Percentiles rank a stretch among this genome's conserved stretches.
Conservation (phyloP, 2,329 filamentous ascomycete species). For the Thyridium curvatum region DNA sequence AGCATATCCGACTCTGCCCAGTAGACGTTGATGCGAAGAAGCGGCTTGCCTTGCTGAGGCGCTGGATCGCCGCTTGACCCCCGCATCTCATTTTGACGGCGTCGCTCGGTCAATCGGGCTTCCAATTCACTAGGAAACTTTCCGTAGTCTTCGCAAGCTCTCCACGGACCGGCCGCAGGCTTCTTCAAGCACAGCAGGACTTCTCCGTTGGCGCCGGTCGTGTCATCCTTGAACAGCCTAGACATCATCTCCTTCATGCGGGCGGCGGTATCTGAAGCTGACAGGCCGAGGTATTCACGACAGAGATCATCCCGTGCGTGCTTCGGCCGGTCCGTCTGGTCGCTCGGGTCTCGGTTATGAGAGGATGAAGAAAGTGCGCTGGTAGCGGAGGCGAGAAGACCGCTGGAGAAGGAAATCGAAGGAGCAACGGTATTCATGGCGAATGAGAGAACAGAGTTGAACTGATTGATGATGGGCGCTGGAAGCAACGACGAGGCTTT, state of each 20-base stretch:
- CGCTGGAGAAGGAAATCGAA: background rate
- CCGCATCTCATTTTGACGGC: too few species aligned
- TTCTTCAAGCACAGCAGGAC: conserved; percentile 16
- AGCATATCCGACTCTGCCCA: conserved; percentile 5
- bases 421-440: conserved; percentile 22
- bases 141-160: conserved; percentile 5
- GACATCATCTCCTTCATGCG: conserved; percentile 6
- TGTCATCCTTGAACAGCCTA: conserved; percentile 15
- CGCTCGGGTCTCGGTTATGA: background rate
- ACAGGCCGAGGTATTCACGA: too few species aligned
- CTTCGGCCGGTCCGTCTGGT: conserved; percentile 1
- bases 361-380: conserved; percentile 4
- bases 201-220: conserved; percentile 17
- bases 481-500: conserved; percentile 18
- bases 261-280: background rate
- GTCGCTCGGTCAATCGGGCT: background rate
- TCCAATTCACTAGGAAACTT: conserved; percentile 1
- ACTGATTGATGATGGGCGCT: conserved; percentile 18
- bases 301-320: conserved; percentile 3
- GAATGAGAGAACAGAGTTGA: conserved; percentile 20
- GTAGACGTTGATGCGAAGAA: background rate
- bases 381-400: conserved; percentile 4
- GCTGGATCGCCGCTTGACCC: too few species aligned
- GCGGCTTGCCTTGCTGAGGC: too few species aligned
- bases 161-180: conserved; percentile 9